phyloP scores from a whole-genome alignment of 768 basidiomycete species.

The Mycena albidolilacea region DNA sequence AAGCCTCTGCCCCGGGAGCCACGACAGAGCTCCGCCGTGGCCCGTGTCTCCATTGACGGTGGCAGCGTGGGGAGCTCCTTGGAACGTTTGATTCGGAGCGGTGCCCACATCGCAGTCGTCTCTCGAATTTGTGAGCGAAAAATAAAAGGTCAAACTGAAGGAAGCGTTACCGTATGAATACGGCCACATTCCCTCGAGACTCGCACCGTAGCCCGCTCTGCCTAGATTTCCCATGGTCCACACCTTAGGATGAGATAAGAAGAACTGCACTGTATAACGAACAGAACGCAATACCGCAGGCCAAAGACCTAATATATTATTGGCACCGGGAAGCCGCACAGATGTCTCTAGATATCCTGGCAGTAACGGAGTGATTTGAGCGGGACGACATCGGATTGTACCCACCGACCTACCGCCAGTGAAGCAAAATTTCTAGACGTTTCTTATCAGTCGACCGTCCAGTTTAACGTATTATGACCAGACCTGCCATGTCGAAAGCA shows the following conservation, averaged over 20 bases:
- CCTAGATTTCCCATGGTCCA: conserved; percentile 91
- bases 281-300: conserved; percentile 60
- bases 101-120: conserved; percentile 95
- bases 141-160: not conserved
- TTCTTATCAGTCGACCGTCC: not conserved
- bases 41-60: conserved; percentile 70
- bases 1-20: conserved; percentile 88
- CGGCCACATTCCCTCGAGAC: conserved; percentile 80
- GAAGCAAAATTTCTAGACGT: conserved; percentile 89
- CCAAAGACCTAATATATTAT: conserved; percentile 79
- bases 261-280: not conserved
- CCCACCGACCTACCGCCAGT: conserved; percentile 74
- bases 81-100: conserved; percentile 79
- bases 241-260: conserved; percentile 45
- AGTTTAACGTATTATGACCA: not conserved
- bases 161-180: conserved; percentile 30
- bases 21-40: conserved; percentile 75
- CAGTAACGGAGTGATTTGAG: not conserved
- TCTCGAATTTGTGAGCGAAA: conserved; percentile 82
- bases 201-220: conserved; percentile 92
- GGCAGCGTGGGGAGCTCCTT: conserved; percentile 76
- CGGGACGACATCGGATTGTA: not conserved
- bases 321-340: conserved; percentile 76
- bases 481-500: conserved; percentile 29
- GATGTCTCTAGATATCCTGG: conserved; percentile 64